Evolutionary conservation across 169 alveolate genomes (phyloP).

Genomic region (Eimeria sp.): DNA sequence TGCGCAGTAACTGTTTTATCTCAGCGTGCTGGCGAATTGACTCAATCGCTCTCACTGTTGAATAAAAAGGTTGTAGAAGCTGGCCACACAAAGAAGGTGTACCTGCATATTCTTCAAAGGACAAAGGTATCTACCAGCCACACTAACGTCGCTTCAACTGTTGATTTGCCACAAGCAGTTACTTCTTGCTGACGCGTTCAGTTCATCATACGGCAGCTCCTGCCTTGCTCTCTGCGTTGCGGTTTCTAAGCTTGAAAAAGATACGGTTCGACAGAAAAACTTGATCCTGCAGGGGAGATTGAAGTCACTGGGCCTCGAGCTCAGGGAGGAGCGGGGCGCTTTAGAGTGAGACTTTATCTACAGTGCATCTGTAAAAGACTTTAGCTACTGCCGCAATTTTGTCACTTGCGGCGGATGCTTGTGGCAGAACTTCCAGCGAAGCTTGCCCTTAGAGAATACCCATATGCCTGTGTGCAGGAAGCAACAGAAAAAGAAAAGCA

Average conservation of each 20-base stretch:
- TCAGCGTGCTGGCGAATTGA: constrained; percentile 66
- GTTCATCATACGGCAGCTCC: not conserved
- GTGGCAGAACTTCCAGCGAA: not conserved
- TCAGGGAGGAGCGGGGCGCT: constrained; percentile 71
- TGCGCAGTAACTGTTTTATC: not conserved
- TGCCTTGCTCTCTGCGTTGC: not conserved
- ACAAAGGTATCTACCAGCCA: constrained; percentile 52
- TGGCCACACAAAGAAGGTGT: constrained; percentile 59
- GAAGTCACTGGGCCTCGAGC: constrained; percentile 44
- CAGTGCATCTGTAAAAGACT: not conserved
- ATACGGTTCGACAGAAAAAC: constrained; percentile 76
- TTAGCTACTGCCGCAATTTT: not conserved
- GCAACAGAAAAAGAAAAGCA: constrained; percentile 41
- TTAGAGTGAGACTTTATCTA: constrained; percentile 44
- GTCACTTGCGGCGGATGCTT: not conserved
- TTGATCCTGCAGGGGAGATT: constrained; percentile 62
- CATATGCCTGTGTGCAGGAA: constrained; percentile 37
- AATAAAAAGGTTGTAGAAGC: constrained; percentile 46
- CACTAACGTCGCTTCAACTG: not conserved
- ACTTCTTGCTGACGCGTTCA: not conserved
- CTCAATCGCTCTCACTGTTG: constrained; percentile 20
- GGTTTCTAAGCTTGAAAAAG: constrained; percentile 53
- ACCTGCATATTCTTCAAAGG: constrained; percentile 79
- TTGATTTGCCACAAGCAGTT: not conserved
- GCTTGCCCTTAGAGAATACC: not conserved